Base-by-base conservation (phyloP, 768 basidiomycete species). In the Suillus discolor region DNA sequence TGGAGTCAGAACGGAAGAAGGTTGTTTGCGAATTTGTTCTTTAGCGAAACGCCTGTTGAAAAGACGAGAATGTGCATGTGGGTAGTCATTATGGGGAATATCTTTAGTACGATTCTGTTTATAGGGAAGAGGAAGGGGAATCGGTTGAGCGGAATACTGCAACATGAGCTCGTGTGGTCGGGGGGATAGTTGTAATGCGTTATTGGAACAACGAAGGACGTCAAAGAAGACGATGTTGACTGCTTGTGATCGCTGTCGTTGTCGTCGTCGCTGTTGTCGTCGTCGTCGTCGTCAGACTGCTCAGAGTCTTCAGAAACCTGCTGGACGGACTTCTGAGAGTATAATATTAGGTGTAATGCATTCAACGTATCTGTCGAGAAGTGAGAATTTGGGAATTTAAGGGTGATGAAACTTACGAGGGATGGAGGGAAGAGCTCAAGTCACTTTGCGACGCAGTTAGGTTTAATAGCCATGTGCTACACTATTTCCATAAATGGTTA, bases 281-380 rank as follows among this genome's bases (percentile, higher is more conserved):
- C 49, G 49, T 25, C 15, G 49, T 57, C 15, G 23, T 57, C 57
- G 39, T 60, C 41, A 6, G 59, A 60, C 59, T 60, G 59, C 59
- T 60, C 59, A 60, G 59, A 60, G 59, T 60, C 59, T 60, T 60
- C 59, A 60, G 59, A 60, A 60, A 60, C 59, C 84, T 75, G 83
- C 83, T 84, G 79, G 71, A 74, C 80, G 79, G 71, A 74, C 80
- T 81, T 83, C 83, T 84, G 84, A 81, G 79, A 72, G 74, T 73
- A 73, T 69, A 70, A 73, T 69, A 70, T 71, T 73, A 74, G 76
- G 73, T 74, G 74, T 69, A 73, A 80, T 75, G 73, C 81, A 83
- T 83, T 75, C 82, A 83, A 77, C 61, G 36, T 38, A 38, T 38
- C 36, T 38, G 36, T 38, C 0, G 36, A 38, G 11, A 38, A 38